Percentiles rank a stretch among this genome's conserved stretches.
phyloP scores from a whole-genome alignment of 163 green algal genomes.

The Chlorella variabilis region DNA sequence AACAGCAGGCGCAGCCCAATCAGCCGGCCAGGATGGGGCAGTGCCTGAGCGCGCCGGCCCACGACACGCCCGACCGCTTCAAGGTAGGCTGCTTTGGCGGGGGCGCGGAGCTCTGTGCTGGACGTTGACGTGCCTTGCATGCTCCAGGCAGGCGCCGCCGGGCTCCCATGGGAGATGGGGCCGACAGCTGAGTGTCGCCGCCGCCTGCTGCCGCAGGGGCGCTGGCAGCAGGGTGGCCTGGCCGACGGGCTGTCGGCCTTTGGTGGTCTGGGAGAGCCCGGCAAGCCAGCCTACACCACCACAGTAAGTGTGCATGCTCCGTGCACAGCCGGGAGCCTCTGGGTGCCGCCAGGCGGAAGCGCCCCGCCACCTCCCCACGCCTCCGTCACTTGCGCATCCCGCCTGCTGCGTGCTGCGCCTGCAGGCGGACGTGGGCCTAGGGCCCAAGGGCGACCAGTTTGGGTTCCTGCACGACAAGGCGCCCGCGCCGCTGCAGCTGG shows the following conservation, averaged over 20 bases:
- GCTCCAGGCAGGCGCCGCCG: too few species aligned
- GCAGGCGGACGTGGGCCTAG: constrained; percentile 47
- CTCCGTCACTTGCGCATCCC: too few species aligned
- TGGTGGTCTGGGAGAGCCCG: neutral
- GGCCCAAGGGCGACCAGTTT: constrained; percentile 9
- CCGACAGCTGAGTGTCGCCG: neutral
- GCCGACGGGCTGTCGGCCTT: constrained; percentile 13
- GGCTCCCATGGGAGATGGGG: too few species aligned
- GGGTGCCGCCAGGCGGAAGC: too few species aligned
- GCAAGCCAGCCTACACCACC: constrained; percentile 37
- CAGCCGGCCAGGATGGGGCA: constrained; percentile 33
- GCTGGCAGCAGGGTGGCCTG: constrained; percentile 15
- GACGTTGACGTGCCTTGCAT: too few species aligned
- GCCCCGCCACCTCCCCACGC: too few species aligned
- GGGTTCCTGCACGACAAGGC: constrained; percentile 29
- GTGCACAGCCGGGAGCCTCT: too few species aligned
- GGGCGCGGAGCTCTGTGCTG: too few species aligned
- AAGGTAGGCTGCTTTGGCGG: neutral
- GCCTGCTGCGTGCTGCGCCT: neutral
- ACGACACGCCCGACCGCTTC: constrained; percentile 26
- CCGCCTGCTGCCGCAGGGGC: constrained; percentile 17
- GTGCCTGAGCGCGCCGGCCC: constrained; percentile 26
- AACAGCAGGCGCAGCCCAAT: too few species aligned
- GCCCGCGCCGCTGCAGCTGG: constrained; percentile 25
- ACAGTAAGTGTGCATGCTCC: constrained; percentile 26